Conservation (phyloP, 1,284 basidiomycete genomes). For the Tausonia pullulans region DNA sequence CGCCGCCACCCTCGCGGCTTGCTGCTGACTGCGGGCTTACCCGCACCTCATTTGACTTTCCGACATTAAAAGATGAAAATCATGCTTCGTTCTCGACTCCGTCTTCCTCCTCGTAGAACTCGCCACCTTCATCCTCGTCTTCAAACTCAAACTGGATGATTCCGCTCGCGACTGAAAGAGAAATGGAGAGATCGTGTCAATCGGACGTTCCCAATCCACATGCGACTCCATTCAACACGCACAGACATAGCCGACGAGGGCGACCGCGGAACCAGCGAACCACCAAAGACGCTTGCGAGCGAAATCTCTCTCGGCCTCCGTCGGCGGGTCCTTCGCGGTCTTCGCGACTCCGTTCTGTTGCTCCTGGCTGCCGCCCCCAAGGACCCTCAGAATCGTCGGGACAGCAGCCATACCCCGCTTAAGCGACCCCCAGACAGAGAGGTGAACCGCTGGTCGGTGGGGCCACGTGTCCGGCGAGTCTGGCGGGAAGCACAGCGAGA, state of each 20-base stretch:
- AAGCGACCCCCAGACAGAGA: constrained; percentile 14
- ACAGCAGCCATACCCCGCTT: background rate
- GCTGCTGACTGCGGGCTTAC: too few species aligned
- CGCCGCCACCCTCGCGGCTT: too few species aligned
- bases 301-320: constrained; percentile 24
- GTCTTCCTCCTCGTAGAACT: constrained; percentile 18
- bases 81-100: constrained; percentile 6
- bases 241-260: constrained; percentile 27
- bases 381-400: background rate
- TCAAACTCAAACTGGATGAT: constrained; percentile 26
- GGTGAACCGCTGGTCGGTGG: background rate
- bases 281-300: constrained; percentile 27
- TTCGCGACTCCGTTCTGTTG: constrained; percentile 6
- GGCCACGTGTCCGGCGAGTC: constrained; percentile 19
- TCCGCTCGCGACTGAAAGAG: constrained; percentile 22
- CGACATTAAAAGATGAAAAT: too few species aligned
- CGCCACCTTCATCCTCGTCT: constrained; percentile 20
- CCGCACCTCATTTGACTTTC: too few species aligned
- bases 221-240: background rate
- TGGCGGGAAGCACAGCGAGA: constrained; percentile 19
- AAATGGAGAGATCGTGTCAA: background rate
- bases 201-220: background rate
- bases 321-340: constrained; percentile 21
- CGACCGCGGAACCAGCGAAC: constrained; percentile 26
- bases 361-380: background rate